phyloP scores from a whole-genome alignment of 306 rosid species.

The Prunus davidiana region DNA sequence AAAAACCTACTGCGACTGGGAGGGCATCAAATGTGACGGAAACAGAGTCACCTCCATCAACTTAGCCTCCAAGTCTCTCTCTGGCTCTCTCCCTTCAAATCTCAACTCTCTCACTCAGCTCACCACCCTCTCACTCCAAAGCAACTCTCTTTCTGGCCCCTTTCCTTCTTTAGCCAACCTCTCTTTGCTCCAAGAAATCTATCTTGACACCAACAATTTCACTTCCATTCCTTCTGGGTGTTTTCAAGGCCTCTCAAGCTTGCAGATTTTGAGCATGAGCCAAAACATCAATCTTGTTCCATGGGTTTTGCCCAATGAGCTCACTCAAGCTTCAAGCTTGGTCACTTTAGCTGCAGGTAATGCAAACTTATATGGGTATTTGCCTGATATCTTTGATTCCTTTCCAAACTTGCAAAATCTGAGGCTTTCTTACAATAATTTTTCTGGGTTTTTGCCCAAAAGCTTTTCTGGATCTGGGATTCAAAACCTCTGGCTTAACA shows the following conservation, averaged over 20 bases:
- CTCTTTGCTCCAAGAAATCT: conserved; percentile 29
- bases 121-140: conserved; percentile 46
- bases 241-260: conserved; percentile 41
- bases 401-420: conserved; percentile 39
- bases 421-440: conserved; percentile 75
- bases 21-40: conserved; percentile 49
- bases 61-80: conserved; percentile 40
- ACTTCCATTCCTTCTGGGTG: conserved; percentile 40
- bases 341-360: conserved; percentile 36
- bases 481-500: conserved; percentile 65
- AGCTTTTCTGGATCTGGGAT: conserved; percentile 51
- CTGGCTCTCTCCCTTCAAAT: conserved; percentile 70
- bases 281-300: conserved; percentile 30
- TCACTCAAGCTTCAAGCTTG: conserved; percentile 38
- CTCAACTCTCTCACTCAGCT: conserved; percentile 63
- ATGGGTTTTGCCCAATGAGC: conserved; percentile 53
- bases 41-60: conserved; percentile 50
- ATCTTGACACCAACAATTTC: conserved; percentile 56
- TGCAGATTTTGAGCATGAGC: conserved; percentile 48
- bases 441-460: conserved; percentile 59
- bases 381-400: conserved; percentile 58
- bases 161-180: conserved; percentile 70
- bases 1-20: conserved; percentile 52
- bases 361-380: conserved; percentile 35
- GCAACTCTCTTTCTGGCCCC: conserved; percentile 48